Base-by-base conservation (phyloP, 352 stramenopile genomes). In the Thalassiosira ordinaria region DNA sequence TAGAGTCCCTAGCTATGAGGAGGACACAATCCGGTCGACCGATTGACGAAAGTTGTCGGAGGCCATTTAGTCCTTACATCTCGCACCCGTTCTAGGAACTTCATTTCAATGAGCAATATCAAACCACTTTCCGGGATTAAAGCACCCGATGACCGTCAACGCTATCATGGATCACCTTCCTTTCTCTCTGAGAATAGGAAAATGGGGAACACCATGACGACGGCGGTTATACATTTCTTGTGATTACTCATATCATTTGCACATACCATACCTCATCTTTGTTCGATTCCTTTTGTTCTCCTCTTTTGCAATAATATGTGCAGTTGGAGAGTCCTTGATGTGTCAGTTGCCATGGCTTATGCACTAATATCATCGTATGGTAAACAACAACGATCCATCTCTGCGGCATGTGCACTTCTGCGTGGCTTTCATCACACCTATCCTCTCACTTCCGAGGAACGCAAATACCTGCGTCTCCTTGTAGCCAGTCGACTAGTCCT, bases 291-390 rank as follows among this genome's bases (percentile, higher is more conserved):
- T 61, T 63, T 53, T 41, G 55, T 71, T 59, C 24, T 39, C 26
- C 31, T 24, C n/a, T 14, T 20, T 22, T 18, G 33, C 37, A 13
- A n/a, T n/a, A n/a, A n/a, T n/a, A 64, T 67, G n/a, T 67, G 64
- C 69, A 94, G 87, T 80, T 95, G 91, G 90, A 86, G 78, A 81
- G 82, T 95, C 20, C 70, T 93, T 29, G 91, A 95, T 74, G 65
- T 94, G 24, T 74, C 88, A 44, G 81, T 93, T 8, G 89, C 89
- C 55, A 94, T 95, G 89, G 84, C 90, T 0, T 95, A 95, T 83
- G 79, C 85, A 11, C 84, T 94, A 57, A 61, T 95, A 20, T 87
- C 81, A 39, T 73, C 72, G 6, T 93, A 91, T 65, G 89, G 82
- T 8, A 95, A 93, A 73, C 51, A 49, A 0, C 67, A 83, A 53